These are phyloP conservation scores for Penicillium samsonianum DNA, from an alignment of 495 filamentous ascomycete genomes.

Conservation along the genomic window DNA sequence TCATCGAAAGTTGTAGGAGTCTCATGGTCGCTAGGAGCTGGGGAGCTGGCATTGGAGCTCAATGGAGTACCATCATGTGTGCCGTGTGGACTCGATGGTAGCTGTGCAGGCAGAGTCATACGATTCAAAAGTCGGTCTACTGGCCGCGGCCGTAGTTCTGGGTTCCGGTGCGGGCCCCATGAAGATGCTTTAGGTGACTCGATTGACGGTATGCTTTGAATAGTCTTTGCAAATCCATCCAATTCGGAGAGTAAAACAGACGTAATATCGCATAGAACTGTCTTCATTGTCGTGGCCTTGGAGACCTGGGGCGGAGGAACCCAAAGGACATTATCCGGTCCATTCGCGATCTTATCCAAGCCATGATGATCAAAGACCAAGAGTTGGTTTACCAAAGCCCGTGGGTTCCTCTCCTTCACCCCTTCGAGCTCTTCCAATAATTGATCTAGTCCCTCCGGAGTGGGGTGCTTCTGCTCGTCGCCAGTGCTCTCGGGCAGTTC, in stretches of 20 bases:
- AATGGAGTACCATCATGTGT: slow-evolving; percentile 53
- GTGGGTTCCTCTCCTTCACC: slow-evolving; percentile 63
- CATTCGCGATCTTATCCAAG: slow-evolving; percentile 42
- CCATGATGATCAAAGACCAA: slow-evolving; percentile 72
- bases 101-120: slow-evolving; percentile 77
- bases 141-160: slow-evolving; percentile 47
- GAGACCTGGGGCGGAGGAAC: slow-evolving; percentile 72
- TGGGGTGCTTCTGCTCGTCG: slow-evolving; percentile 28
- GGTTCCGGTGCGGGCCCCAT: slow-evolving; percentile 48
- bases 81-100: slow-evolving; percentile 54
- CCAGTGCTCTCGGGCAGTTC: slow-evolving; percentile 52
- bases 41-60: slow-evolving; percentile 46
- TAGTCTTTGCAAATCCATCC: slow-evolving; percentile 78
- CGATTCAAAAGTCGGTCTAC: slow-evolving; percentile 54
- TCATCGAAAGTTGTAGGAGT: slow-evolving; percentile 75
- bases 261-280: slow-evolving; percentile 89
- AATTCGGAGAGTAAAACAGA: slow-evolving; percentile 82
- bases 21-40: slow-evolving; percentile 49
- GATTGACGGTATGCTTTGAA: slow-evolving; percentile 76
- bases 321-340: slow-evolving; percentile 57
- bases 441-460: slow-evolving; percentile 56
- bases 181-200: slow-evolving; percentile 67
- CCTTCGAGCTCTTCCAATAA: slow-evolving; percentile 65
- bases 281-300: slow-evolving; percentile 89
- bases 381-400: slow-evolving; percentile 73